Evolutionary conservation across 108 stramenopile genomes (phyloP), one percentile per base, ranked within the genome.

Genomic region (Craspedostauros australis): DNA sequence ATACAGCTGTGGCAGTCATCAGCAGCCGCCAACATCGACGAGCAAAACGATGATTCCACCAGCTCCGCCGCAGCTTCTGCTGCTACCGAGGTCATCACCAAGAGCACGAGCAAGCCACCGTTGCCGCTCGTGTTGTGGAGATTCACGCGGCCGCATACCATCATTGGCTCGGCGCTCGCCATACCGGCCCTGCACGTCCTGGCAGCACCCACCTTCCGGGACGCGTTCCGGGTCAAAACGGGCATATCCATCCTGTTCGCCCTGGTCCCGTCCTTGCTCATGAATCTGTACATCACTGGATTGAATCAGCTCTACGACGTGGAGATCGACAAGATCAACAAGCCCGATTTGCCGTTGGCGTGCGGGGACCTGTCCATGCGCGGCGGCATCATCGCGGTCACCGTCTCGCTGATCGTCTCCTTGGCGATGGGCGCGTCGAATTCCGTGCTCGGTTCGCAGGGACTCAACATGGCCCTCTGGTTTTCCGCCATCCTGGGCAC

Each of bases 261-360:
- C 11, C 75, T 91, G 48, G 39, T 93, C 37, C 96, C 96, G 6
- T 66, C 95, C 4, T 72, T 96, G n/a, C 67, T 96, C 36, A 91
- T 93, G 79, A 98, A 98, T 65, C 54, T 96, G 29, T 96, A 91
- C 80, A 95, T 98, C 57, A 96, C 95, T 1, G 97, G 97, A 16
- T 61, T 98, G 31, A 98, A 98, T 59, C 97, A 98, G 74, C 86
- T 96, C 36, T 93, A 91, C 2, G 96, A 98, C 68, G 91, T 96
- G 33, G 91, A 95, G 46, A 98, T 98, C 57, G 96, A 98, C 72
- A 85, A 80, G 48, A 78, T 98, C 45, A 98, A 96, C 70, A 98
- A 98, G 58, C 96, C 96, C 23, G 48, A 87, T 50, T 74, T 97
- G 28, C 93, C 93, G 15, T 79, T 97, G 32, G 88, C 96, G 9